phyloP scores from a whole-genome alignment of 2,329 filamentous ascomycete genomes.

The Cordyceps farinosa region DNA sequence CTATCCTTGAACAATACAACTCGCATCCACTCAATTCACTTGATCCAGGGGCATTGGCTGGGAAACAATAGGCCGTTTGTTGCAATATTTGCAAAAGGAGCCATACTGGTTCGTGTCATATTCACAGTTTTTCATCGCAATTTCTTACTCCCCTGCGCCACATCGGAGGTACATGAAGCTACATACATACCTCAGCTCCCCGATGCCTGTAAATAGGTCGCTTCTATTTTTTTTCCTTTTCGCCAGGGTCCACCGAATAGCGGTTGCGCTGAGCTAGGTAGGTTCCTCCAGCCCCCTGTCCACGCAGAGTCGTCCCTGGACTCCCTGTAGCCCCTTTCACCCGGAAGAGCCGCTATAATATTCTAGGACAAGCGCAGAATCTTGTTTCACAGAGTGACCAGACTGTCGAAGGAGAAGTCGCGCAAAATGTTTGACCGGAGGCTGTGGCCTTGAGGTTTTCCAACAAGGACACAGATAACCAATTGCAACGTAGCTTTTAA shows the following conservation, averaged over 20 bases:
- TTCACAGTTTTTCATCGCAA: background rate
- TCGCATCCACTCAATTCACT: background rate
- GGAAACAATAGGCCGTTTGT: background rate
- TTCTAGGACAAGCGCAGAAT: conserved; percentile 1
- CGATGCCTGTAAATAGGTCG: too few relatives aligned
- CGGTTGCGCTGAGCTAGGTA: conserved; percentile 11
- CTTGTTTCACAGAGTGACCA: background rate
- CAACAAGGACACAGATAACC: background rate
- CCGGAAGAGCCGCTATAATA: conserved; percentile 4
- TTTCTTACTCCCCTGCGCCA: conserved; percentile 7
- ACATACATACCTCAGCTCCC: background rate
- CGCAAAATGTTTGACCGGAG: background rate
- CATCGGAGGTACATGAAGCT: conserved; percentile 15
- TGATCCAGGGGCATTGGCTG: background rate
- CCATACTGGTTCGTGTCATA: background rate
- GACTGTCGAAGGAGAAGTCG: too few relatives aligned
- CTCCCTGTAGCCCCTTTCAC: conserved; percentile 12
- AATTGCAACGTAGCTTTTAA: conserved; percentile 8
- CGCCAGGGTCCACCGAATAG: conserved; percentile 8
- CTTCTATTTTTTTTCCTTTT: background rate
- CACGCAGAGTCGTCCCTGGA: background rate
- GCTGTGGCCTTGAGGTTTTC: background rate
- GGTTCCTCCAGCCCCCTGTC: conserved; percentile 6
- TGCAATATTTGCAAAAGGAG: background rate
- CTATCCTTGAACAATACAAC: background rate